A percentile compares a stretch with the other conserved stretches of the same genome.
These are phyloP conservation scores for Boletus vinaceobasis DNA, from an alignment of 768 basidiomycete species.

Conservation along the genomic window DNA sequence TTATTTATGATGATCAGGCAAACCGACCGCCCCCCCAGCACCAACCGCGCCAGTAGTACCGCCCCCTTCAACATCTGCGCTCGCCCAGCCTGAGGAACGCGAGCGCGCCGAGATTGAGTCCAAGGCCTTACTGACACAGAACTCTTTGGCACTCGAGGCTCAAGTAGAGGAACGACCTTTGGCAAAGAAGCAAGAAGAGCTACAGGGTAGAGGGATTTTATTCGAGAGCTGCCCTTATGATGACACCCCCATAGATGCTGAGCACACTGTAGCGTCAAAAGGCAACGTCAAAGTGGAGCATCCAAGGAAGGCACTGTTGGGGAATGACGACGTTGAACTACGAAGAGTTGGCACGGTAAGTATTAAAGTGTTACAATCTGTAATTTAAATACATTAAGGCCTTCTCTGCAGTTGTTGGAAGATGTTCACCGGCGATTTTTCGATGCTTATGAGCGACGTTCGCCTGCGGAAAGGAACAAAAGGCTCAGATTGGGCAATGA, in stretches of 20 bases:
- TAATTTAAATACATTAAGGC: not conserved
- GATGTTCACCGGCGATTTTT: constrained; percentile 81
- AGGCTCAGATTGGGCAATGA: constrained; percentile 23
- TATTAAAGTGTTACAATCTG: not conserved
- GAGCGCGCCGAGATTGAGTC: constrained; percentile 45
- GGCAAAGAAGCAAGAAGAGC: constrained; percentile 82
- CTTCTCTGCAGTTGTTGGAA: constrained; percentile 59
- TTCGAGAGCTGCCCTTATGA: not conserved
- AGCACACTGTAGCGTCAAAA: constrained; percentile 14
- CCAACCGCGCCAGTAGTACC: constrained; percentile 17
- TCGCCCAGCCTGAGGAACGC: constrained; percentile 33
- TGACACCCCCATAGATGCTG: constrained; percentile 11
- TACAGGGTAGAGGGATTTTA: constrained; percentile 46
- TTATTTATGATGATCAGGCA: constrained; percentile 19
- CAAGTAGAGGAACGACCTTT: constrained; percentile 84
- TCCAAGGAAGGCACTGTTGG: constrained; percentile 71
- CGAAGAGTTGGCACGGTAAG: constrained; percentile 70
- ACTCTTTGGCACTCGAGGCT: constrained; percentile 74
- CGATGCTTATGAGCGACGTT: constrained; percentile 51
- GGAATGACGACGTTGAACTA: constrained; percentile 85
- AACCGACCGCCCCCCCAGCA: constrained; percentile 11
- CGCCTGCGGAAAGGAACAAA: constrained; percentile 27
- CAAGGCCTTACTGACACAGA: constrained; percentile 62
- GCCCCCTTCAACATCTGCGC: constrained; percentile 11
- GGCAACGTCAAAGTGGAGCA: constrained; percentile 40